These are phyloP conservation scores for Biscogniauxia marginata DNA, from an alignment of 2,329 filamentous ascomycete species.

Conservation along the genomic window DNA sequence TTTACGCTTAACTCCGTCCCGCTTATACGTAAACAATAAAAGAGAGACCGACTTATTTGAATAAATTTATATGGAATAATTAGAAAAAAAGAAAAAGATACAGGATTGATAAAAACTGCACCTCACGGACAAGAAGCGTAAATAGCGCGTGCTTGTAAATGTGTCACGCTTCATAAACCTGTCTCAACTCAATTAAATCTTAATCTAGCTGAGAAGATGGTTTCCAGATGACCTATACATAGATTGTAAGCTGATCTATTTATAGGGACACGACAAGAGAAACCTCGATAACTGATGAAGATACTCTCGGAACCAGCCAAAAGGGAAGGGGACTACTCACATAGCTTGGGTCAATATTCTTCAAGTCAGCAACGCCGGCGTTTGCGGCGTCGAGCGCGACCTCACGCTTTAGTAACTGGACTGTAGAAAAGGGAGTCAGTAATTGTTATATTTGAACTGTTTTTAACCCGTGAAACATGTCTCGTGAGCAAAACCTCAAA, in stretches of 20 bases:
- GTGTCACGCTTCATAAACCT: not conserved
- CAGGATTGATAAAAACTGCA: not conserved
- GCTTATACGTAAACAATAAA: too few species aligned
- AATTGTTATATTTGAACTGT: too few species aligned
- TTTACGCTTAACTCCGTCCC: too few species aligned
- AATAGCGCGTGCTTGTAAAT: too few species aligned
- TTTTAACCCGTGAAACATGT: too few species aligned
- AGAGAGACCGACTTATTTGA: too few species aligned
- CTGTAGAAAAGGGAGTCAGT: too few species aligned
- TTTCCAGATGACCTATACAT: not conserved
- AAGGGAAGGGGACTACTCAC: not conserved
- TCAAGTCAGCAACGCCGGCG: slow-evolving; percentile 27
- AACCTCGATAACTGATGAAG: not conserved
- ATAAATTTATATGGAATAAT: too few species aligned
- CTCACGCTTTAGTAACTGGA: slow-evolving; percentile 45
- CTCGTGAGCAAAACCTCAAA: too few species aligned
- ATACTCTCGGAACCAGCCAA: not conserved
- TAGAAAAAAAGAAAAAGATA: not conserved
- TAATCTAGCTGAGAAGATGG: not conserved
- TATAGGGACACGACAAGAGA: too few species aligned
- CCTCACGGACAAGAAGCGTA: not conserved
- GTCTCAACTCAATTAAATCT: not conserved
- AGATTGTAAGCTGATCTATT: not conserved
- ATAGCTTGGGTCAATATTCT: slow-evolving; percentile 16
- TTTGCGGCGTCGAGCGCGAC: slow-evolving; percentile 33